Percentiles rank a stretch among this genome's conserved stretches.
Conservation (phyloP, 106 monocot species). For the Amphibolis antarctica region DNA sequence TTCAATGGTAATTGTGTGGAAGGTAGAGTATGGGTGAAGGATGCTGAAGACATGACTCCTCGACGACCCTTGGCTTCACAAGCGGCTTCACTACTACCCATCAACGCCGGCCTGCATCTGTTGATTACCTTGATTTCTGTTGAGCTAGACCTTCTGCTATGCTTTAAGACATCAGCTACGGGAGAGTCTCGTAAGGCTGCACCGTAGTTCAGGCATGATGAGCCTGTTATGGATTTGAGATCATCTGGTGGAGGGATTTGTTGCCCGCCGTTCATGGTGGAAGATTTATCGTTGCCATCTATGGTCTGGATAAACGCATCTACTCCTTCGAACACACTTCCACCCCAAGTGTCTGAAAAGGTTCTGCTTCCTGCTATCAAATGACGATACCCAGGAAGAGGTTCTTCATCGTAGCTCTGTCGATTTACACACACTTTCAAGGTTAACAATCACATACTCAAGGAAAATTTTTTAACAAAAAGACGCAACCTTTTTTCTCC, state of each 20-base stretch:
- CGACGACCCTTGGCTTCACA: background rate
- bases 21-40: background rate
- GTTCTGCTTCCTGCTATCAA: slow-evolving; percentile 38
- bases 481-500: too few relatives aligned
- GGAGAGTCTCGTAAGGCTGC: slow-evolving; percentile 1
- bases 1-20: slow-evolving; percentile 11
- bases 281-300: slow-evolving; percentile 6
- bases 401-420: slow-evolving; percentile 66
- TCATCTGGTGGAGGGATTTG: slow-evolving; percentile 4
- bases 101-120: slow-evolving; percentile 39
- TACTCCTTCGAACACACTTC: slow-evolving; percentile 21
- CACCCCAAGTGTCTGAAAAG: slow-evolving; percentile 42
- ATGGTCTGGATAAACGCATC: slow-evolving; percentile 14
- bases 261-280: background rate
- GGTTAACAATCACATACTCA: background rate
- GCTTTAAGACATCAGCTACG: background rate
- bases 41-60: background rate
- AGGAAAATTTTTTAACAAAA: background rate
- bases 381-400: slow-evolving; percentile 35
- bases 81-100: slow-evolving; percentile 20
- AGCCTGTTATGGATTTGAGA: slow-evolving; percentile 11
- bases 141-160: slow-evolving; percentile 26
- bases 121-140: slow-evolving; percentile 38
- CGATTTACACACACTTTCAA: background rate
- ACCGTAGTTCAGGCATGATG: slow-evolving; percentile 11